A percentile compares a stretch with the other conserved stretches of the same genome.
Evolutionary conservation across 2,329 filamentous ascomycete species (phyloP).

Genomic region (Tolypocladium tundrense): DNA sequence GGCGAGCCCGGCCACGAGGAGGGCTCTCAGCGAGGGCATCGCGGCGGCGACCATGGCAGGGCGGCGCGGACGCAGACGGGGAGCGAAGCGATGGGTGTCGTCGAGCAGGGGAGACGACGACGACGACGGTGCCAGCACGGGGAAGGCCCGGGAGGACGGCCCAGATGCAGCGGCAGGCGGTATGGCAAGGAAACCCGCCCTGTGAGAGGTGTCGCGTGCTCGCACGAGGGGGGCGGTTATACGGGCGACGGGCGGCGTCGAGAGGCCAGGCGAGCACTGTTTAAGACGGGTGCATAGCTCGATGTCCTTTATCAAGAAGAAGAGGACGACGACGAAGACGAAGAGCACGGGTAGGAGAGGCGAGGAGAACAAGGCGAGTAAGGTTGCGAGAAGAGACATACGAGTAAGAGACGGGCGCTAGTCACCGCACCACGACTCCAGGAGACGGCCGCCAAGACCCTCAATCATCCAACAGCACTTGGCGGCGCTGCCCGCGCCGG

Average conservation of each 20-base stretch:
- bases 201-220: neutral
- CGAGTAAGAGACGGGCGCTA: neutral
- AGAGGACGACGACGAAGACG: neutral
- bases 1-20: neutral
- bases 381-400: neutral
- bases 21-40: neutral
- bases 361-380: no score
- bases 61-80: neutral
- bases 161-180: neutral
- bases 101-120: neutral
- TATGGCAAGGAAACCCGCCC: neutral
- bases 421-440: neutral
- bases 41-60: neutral
- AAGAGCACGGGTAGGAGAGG: no score
- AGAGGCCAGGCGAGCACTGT: neutral
- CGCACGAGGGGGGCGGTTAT: neutral
- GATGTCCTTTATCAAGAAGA: neutral
- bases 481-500: no score
- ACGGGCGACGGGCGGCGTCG: neutral
- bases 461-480: no score
- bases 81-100: neutral
- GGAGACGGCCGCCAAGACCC: neutral
- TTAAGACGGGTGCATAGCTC: neutral
- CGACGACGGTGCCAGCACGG: neutral
- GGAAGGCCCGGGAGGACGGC: neutral